These are phyloP conservation scores for Thecaphora frezii DNA, from an alignment of 1,284 basidiomycete genomes.

Conservation along the genomic window DNA sequence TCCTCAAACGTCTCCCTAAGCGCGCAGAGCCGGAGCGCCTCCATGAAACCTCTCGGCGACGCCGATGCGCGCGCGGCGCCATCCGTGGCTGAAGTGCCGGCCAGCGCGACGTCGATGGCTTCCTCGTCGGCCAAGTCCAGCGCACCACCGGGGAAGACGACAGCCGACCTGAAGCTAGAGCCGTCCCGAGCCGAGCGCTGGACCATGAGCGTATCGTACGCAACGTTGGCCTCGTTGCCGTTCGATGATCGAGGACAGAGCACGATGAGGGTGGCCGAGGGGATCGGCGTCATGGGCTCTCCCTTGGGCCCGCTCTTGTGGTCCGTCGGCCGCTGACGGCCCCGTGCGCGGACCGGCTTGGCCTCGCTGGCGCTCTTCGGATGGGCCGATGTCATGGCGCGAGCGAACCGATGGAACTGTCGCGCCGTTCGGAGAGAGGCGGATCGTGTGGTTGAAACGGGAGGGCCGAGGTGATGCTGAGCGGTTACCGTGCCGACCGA, in stretches of 20 bases:
- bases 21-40: conserved; percentile 42
- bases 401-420: not conserved
- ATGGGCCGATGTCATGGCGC: not conserved
- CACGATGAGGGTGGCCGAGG: conserved; percentile 48
- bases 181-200: conserved; percentile 43
- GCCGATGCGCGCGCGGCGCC: not conserved
- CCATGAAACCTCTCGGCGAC: conserved; percentile 23
- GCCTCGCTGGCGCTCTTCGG: not conserved
- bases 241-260: conserved; percentile 32
- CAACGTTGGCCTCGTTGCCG: conserved; percentile 1
- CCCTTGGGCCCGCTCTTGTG: conserved; percentile 44
- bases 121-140: conserved; percentile 44
- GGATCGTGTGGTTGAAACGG: too few relatives aligned
- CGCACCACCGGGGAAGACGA: conserved; percentile 53
- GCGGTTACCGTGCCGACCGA: not conserved
- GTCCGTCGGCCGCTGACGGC: conserved; percentile 32
- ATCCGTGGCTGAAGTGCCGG: not conserved
- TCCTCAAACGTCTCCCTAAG: conserved; percentile 53
- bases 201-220: conserved; percentile 45
- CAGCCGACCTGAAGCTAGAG: conserved; percentile 48
- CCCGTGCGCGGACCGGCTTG: conserved; percentile 23
- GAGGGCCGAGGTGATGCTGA: too few relatives aligned
- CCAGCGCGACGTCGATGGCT: conserved; percentile 17
- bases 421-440: too few relatives aligned
- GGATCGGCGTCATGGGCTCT: conserved; percentile 49